phyloP scores from a whole-genome alignment of 2,329 filamentous ascomycete genomes.

The Cladosporium sphaerospermum region DNA sequence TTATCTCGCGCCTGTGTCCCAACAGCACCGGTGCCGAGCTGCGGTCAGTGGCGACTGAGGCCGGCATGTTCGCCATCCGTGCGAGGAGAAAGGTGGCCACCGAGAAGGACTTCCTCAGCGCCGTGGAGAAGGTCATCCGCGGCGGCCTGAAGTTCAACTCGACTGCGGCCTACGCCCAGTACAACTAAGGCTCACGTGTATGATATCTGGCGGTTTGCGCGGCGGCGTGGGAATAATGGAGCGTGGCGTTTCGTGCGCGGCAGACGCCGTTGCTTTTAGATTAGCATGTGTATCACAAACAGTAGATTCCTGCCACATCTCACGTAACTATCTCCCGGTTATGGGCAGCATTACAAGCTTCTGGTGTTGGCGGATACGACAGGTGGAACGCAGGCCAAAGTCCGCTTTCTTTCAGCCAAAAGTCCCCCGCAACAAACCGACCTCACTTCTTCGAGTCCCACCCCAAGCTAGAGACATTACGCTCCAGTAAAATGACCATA shows the following conservation, averaged over 20 bases:
- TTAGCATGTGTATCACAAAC: constrained; percentile 6
- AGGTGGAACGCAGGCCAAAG: too few species aligned
- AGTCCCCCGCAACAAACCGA: too few species aligned
- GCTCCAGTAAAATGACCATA: too few species aligned
- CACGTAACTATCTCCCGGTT: too few species aligned
- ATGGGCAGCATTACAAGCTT: too few species aligned
- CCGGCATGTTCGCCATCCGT: constrained; percentile 96
- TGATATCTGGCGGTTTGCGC: background rate
- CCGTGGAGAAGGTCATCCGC: constrained; percentile 99
- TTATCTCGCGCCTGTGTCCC: constrained; percentile 93
- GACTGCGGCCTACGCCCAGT: constrained; percentile 96
- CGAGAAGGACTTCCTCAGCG: constrained; percentile 96
- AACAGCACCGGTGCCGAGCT: constrained; percentile 96
- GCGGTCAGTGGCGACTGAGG: constrained; percentile 93
- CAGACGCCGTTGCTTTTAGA: background rate
- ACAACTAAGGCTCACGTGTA: constrained; percentile 62
- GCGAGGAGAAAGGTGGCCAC: constrained; percentile 93
- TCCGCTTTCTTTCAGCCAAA: too few species aligned
- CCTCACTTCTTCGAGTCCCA: too few species aligned
- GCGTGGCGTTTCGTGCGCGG: constrained; percentile 3
- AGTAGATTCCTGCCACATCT: background rate
- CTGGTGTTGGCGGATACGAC: too few species aligned
- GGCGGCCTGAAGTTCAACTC: constrained; percentile 99
- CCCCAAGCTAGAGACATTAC: too few species aligned
- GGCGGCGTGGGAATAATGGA: background rate